Percentiles rank a stretch among this genome's conserved stretches.
Evolutionary conservation across 768 basidiomycete species (phyloP).

Genomic region (Leccinum longicurvipes): DNA sequence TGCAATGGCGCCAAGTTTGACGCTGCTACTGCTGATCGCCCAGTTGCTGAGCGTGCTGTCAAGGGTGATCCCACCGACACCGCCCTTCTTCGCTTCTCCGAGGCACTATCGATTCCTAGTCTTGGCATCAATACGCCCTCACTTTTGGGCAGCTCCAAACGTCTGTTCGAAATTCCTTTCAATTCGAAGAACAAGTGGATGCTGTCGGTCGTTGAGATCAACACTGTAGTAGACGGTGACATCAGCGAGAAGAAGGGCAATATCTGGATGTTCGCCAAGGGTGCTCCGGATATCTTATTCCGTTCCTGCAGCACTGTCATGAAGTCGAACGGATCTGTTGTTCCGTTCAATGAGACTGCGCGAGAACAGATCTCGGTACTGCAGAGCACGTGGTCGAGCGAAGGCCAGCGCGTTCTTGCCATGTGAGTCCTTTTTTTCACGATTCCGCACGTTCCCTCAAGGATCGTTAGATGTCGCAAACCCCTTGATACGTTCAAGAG

Average conservation of each 20-base stretch:
- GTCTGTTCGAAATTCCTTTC: constrained; percentile 39
- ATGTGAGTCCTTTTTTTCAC: constrained; percentile 24
- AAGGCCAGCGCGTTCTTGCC: constrained; percentile 54
- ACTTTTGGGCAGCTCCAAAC: constrained; percentile 19
- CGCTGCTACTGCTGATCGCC: constrained; percentile 20
- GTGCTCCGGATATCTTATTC: constrained; percentile 57
- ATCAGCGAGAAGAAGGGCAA: constrained; percentile 5
- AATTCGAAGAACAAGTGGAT: constrained; percentile 60
- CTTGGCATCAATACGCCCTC: constrained; percentile 22
- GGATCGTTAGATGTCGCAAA: constrained; percentile 28
- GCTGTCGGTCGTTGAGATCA: constrained; percentile 40
- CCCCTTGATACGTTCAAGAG: constrained; percentile 24
- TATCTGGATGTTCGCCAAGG: constrained; percentile 47
- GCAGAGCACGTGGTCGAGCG: constrained; percentile 43
- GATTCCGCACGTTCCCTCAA: neutral
- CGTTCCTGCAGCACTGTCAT: constrained; percentile 36
- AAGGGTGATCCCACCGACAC: constrained; percentile 53
- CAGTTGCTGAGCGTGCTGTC: constrained; percentile 33
- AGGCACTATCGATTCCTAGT: constrained; percentile 26
- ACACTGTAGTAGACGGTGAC: constrained; percentile 12
- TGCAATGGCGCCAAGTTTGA: constrained; percentile 59
- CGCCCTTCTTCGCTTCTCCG: constrained; percentile 49
- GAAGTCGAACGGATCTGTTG: constrained; percentile 32
- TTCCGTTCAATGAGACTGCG: constrained; percentile 27
- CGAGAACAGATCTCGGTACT: constrained; percentile 18